Evolutionary conservation across 1,284 basidiomycete genomes (phyloP).

Genomic region (Trichosporon coremiiforme): DNA sequence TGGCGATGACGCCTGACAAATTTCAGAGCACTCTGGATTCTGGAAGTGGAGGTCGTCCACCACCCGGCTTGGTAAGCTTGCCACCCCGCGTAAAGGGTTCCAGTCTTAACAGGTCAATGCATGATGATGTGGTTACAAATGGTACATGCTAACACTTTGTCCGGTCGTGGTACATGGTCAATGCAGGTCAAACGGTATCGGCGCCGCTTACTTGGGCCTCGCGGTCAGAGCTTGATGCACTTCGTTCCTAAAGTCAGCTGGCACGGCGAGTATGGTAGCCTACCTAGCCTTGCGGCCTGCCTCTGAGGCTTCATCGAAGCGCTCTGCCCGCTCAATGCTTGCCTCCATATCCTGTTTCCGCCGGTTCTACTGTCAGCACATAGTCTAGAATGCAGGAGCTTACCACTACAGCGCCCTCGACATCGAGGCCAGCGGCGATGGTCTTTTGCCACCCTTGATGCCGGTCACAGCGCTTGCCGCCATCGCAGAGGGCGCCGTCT

Average conservation of each 20-base stretch:
- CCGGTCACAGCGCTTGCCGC: conserved; percentile 43
- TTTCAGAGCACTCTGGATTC: not conserved
- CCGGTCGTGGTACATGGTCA: not conserved
- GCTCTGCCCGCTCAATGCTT: conserved; percentile 18
- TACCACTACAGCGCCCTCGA: conserved; percentile 41
- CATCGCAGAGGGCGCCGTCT: conserved; percentile 31
- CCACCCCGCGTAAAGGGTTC: not conserved
- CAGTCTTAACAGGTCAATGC: not conserved
- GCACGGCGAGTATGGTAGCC: not conserved
- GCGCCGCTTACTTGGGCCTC: not conserved
- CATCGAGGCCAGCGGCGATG: conserved; percentile 37
- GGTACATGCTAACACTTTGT: not conserved
- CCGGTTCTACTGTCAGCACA: conserved; percentile 19
- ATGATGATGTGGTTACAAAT: too few relatives aligned
- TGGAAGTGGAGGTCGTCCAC: conserved; percentile 21
- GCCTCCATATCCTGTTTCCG: conserved; percentile 19
- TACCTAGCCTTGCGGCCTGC: not conserved
- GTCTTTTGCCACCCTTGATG: conserved; percentile 53
- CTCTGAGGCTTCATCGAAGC: conserved; percentile 13
- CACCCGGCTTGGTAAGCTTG: conserved; percentile 5
- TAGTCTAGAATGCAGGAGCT: conserved; percentile 17
- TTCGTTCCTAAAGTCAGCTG: not conserved
- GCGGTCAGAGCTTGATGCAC: conserved; percentile 9
- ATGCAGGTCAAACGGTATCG: not conserved
- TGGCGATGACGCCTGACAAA: conserved; percentile 1